Base-by-base conservation (phyloP, 768 basidiomycete species). In the Chalciporus chontae region DNA sequence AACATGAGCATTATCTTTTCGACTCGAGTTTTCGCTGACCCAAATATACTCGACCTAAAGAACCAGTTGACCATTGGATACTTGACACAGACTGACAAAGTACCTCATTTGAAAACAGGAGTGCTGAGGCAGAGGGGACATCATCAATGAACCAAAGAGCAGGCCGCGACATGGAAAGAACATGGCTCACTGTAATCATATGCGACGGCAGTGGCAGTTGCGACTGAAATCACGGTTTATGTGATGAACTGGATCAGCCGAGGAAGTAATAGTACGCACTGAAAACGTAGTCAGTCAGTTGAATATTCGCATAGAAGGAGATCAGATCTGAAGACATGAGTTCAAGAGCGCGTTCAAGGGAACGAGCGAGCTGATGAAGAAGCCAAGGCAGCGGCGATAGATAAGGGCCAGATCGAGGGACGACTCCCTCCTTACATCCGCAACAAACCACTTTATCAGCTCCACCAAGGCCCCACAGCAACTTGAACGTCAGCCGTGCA, bases 101-200 rank as follows among this genome's bases (percentile, higher is more conserved):
- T 24, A 63, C 53, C 61, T 64, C 61, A 10, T 41, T 45, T 3
- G 51, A n/a, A 34, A 64, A 45, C 0, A 53, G 45, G 13, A 64
- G 27, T 21, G 53, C 62, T 64, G 36, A 42, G 6, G 15, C 5
- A 38, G 2, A 38, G 26, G 26, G 26, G 8, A 38, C 2, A 15
- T 19, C n/a, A 24, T 38, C n/a, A 2, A 38, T 6, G 19, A 31
- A 31, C 8, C 10, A 6, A 26, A 7, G 8, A 26, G 26, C 31
- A 9, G 4, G 13, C 10, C 13, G 10, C 10, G 13, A 31, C 31
- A 31, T 11, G 31, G 10, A 8, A 31, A 31, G 34, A n/a, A 36
- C 15, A 2, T 36, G 15, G 52, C 57, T 44, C 41, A 63, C 61
- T 18, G 37, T 57, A 63, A 19, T 62, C 61, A 44, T 62, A 60